Conservation (phyloP, 805 yeast species). For the Candida verbasci region DNA sequence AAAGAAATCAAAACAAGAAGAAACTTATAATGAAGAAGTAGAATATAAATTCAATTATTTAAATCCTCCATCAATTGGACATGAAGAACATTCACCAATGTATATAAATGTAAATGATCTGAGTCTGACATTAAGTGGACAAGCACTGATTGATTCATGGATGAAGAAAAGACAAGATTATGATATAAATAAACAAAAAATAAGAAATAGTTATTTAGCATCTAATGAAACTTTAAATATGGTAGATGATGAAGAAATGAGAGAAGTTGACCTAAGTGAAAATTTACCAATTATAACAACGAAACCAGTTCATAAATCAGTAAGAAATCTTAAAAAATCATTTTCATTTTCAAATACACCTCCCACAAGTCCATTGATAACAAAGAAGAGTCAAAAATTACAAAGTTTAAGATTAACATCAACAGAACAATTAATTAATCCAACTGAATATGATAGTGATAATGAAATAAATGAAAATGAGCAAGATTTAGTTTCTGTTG, state of each 20-base stretch:
- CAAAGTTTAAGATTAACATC: constrained; percentile 9
- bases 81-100: constrained; percentile 6
- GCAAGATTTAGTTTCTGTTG: constrained; percentile 34
- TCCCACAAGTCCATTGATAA: constrained; percentile 16
- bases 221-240: constrained; percentile 24
- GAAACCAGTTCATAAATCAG: constrained; percentile 11
- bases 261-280: neutral
- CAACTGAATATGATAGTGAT: constrained; percentile 1
- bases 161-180: constrained; percentile 45
- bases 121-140: constrained; percentile 41
- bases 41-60: constrained; percentile 24
- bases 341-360: constrained; percentile 20
- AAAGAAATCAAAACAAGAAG: constrained; percentile 17
- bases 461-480: constrained; percentile 2
- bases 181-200: constrained; percentile 19
- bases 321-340: constrained; percentile 18
- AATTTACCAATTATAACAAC: neutral
- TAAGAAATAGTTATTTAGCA: constrained; percentile 23
- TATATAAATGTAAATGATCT: constrained; percentile 21
- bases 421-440: constrained; percentile 6
- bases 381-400: constrained; percentile 4
- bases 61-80: constrained; percentile 9
- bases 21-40: constrained; percentile 24
- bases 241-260: constrained; percentile 5
- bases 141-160: constrained; percentile 51